Base-by-base conservation (phyloP, 495 filamentous ascomycete species). In the Schizothecium vesticola region DNA sequence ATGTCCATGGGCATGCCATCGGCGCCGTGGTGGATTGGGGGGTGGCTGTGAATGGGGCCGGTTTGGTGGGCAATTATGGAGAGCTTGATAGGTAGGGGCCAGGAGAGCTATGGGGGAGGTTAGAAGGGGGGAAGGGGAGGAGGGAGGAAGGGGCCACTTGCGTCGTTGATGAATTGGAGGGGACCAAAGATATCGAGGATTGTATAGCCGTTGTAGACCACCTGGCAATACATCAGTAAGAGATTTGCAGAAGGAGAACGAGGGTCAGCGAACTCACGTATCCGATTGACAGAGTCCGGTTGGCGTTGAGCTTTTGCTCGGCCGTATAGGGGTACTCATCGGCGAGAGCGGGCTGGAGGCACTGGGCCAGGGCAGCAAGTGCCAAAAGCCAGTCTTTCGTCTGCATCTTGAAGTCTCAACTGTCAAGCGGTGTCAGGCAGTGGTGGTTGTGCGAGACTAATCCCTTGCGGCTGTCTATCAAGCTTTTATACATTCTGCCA, bases 171-270 rank as follows among this genome's bases (percentile, higher is more conserved):
- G 63, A 78, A 73, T 60, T 88, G 82, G 13, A 88, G 71, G 19
- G 86, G 86, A 0, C 85, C 87, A 29, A 83, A 84, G 56, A 80
- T 81, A 65, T 85, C 83, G 19, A 85, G 75, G 16, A 70, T 67
- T 16, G 76, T 62, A 36, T 68, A 74, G 22, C 67, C 66, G n/a
- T 28, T 67, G 64, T 70, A 74, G 23, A 76, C 36, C 6, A 76
- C 26, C 71, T 70, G 19, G 24, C 0, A 7, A n/a, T 67, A n/a
- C 1, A 3, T 21, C 1, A 36, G 29, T 24, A 51, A 13, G 33
- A 25, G 3, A 16, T 22, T 51, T 0, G 1, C 21, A 10, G 0
- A 28, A 10, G 19, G 31, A 24, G 31, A 5, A 28, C 43, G 1
- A n/a, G 23, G 28, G 36, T 10, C 19, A n/a, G 23, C 31, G 23